phyloP scores from a whole-genome alignment of 495 filamentous ascomycete species.

The Gamarada debralockiae region DNA sequence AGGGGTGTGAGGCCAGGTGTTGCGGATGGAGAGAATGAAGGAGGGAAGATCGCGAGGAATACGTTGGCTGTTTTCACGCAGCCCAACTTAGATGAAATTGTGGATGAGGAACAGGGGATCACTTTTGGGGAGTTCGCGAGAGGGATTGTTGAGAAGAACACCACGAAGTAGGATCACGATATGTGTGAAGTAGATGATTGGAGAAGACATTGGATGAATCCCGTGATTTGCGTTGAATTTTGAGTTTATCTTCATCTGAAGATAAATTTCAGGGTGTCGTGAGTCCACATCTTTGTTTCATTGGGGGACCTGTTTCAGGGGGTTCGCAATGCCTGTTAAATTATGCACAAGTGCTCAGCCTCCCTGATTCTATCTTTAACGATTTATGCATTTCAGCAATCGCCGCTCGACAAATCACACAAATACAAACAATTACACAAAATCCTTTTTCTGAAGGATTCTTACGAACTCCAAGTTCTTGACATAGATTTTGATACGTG shows the following conservation, averaged over 20 bases:
- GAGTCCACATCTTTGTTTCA: not conserved
- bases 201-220: no score
- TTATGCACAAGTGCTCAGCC: not conserved
- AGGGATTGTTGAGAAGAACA: conserved; percentile 78
- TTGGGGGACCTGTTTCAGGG: no score
- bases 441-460: no score
- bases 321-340: no score
- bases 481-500: no score
- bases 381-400: not conserved
- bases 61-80: conserved; percentile 97
- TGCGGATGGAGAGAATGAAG: conserved; percentile 27
- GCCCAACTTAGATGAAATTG: conserved; percentile 85
- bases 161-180: conserved; percentile 29
- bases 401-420: no score
- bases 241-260: not conserved
- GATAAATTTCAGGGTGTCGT: not conserved
- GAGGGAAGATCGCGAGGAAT: conserved; percentile 68
- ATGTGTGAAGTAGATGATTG: not conserved
- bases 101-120: conserved; percentile 65
- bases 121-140: conserved; percentile 87
- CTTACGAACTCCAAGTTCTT: no score
- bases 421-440: no score
- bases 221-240: not conserved
- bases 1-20: conserved; percentile 54
- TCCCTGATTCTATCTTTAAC: not conserved